Percentiles rank a stretch among this genome's conserved stretches.
Evolutionary conservation across 129 eudicot genomes (phyloP).

Genomic region (Arctium lappa): DNA sequence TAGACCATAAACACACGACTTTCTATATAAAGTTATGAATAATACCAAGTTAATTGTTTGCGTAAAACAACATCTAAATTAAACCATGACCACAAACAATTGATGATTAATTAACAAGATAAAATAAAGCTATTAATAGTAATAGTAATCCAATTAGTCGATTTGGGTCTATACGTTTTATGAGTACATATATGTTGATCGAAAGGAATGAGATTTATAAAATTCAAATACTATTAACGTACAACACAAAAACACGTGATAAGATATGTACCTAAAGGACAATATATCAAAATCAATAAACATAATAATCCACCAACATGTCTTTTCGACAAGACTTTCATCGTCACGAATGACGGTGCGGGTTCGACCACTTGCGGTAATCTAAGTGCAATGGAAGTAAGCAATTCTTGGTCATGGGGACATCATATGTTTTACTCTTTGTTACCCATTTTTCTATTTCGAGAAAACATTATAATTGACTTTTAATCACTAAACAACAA

Average conservation of each 20-base stretch:
- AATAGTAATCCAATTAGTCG: background rate
- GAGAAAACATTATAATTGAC: background rate
- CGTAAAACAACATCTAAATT: slow-evolving; percentile 9
- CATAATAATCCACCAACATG: background rate
- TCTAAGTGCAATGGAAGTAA: background rate
- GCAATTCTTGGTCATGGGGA: background rate
- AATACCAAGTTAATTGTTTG: slow-evolving; percentile 1
- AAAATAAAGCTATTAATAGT: background rate
- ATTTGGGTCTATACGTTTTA: background rate
- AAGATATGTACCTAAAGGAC: background rate
- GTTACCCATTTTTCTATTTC: background rate
- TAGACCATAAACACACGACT: slow-evolving; percentile 13
- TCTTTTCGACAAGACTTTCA: background rate
- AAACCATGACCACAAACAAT: slow-evolving; percentile 3
- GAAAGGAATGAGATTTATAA: background rate
- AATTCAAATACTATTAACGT: background rate
- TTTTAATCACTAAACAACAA: background rate
- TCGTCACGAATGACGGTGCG: background rate
- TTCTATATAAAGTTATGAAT: slow-evolving; percentile 2
- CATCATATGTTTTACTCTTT: background rate
- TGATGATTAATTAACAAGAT: background rate
- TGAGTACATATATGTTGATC: background rate
- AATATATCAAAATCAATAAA: background rate
- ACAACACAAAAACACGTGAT: background rate
- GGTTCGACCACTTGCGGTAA: background rate